Base-by-base conservation (phyloP, 441 rosid species). In the Manihot esculenta region DNA sequence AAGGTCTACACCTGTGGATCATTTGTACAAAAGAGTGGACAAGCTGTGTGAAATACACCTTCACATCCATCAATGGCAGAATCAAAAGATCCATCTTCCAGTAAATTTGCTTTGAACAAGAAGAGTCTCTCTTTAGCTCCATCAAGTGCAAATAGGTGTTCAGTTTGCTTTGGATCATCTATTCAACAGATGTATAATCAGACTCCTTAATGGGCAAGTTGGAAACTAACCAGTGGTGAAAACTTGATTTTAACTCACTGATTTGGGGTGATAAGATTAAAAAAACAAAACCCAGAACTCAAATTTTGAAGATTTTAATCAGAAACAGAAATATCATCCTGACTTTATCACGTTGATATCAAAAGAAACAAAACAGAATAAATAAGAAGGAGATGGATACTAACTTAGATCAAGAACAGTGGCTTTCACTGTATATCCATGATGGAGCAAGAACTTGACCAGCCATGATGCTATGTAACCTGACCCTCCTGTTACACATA, bases 61-160 rank as follows among this genome's bases (percentile, higher is more conserved):
- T 62, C 41, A 35, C 81, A 78, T 7, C 66, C 73, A 44, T 74
- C 78, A 54, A 74, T 54, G 5, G 45, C 56, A 33, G 74, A 18
- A 60, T 78, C 81, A 71, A 74, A 74, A 13, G 76, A 78, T 20
- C 72, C 75, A 56, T 74, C 81, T 33, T 74, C 71, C 68, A 53
- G 55, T 51, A 78, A 59, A 44, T 78, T 59, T 2, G 83, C 83
- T 64, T 78, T 75, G 70, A 80, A 77, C 54, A 77, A 69, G 50
- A 56, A 59, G 20, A 80, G 82, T 42, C 87, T 77, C 62, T 82
- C 85, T 24, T 81, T 72, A 3, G 85, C 84, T 30, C 84, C 84
- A 41, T 76, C 77, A 5, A 80, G 85, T 17, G 81, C 72, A 70
- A 58, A 75, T 18, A 80, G 67, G 65, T 76, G 83, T 17, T 66